Conservation (phyloP, 2,329 filamentous ascomycete genomes). For the Raffaelea ambrosiae region DNA sequence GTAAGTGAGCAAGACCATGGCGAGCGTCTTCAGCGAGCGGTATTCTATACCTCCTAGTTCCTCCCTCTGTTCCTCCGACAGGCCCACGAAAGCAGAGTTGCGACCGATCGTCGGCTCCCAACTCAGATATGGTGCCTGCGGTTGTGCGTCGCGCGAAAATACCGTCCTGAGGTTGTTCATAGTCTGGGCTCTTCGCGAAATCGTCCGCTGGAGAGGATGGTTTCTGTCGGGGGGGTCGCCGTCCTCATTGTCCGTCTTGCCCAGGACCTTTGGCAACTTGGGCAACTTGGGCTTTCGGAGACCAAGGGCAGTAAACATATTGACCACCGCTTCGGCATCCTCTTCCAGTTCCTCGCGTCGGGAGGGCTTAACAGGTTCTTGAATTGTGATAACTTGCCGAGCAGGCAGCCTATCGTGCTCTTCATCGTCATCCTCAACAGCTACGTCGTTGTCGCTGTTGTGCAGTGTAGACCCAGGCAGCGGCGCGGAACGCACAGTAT, state of each 20-base stretch:
- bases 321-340: slow-evolving; percentile 30
- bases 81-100: slow-evolving; percentile 84
- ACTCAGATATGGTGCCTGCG: slow-evolving; percentile 80
- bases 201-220: slow-evolving; percentile 15
- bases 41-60: slow-evolving; percentile 97
- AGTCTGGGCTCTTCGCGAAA: slow-evolving; percentile 34
- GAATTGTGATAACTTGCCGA: slow-evolving; percentile 55
- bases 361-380: slow-evolving; percentile 46
- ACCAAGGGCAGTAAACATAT: slow-evolving; percentile 31
- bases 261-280: slow-evolving; percentile 13
- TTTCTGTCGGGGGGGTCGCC: slow-evolving; percentile 5
- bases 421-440: background rate
- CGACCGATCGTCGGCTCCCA: slow-evolving; percentile 88
- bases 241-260: slow-evolving; percentile 29
- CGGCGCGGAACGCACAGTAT: slow-evolving; percentile 14
- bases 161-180: slow-evolving; percentile 50
- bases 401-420: background rate
- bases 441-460: background rate
- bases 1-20: slow-evolving; percentile 68
- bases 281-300: slow-evolving; percentile 30
- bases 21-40: slow-evolving; percentile 78
- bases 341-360: slow-evolving; percentile 33
- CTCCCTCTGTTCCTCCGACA: slow-evolving; percentile 85
- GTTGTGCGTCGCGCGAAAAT: slow-evolving; percentile 43
- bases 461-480: too few relatives aligned